Base-by-base conservation (phyloP, 768 basidiomycete genomes). In the Coprinopsis strossmayeri region DNA sequence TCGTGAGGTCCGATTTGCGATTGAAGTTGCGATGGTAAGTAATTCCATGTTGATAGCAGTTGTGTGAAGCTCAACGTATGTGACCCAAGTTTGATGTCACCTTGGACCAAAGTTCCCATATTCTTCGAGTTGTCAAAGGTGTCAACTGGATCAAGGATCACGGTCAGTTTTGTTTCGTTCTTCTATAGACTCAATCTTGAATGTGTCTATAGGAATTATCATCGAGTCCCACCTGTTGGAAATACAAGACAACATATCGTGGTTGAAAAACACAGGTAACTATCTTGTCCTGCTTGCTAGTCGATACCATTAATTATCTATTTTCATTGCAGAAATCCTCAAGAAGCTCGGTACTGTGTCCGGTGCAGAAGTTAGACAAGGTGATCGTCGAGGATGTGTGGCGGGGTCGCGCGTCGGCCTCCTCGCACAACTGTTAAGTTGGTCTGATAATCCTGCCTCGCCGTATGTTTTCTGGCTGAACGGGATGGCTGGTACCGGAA, bases 401-500 rank as follows among this genome's bases (percentile, higher is more conserved):
- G 20, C 43, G 7, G 43, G 43, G 30, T 11, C 43, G 10, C 5
- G 43, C 3, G 25, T 45, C 11, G 43, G 4, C 11, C 25, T 45
- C 5, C 5, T 45, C 3, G 9, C 43, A 3, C 5, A 30, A 7
- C 26, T 45, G 25, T 17, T 45, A 5, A 27, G 10, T n/a, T 45
- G 43, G 43, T 23, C 10, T 3, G 27, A 9, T 11, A 27, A 45
- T 17, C 7, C 7, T 10, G 3, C 3, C 43, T 27, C 43, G 3
- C 7, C 24, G 24, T 27, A 46, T 12, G 45, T 43, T 20, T 34
- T 53, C 15, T 53, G 48, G 48, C 34, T 53, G 5, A 15, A 4
- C 23, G 52, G 44, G 10, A 43, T 45, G 2, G 45, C 48, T 1
- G 52, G 52, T 1, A 49, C 44, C n/a, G 52, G 52, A 17, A 53